These are phyloP conservation scores for Colletotrichum euphorbiae DNA, from an alignment of 2,329 filamentous ascomycete genomes.

Conservation along the genomic window DNA sequence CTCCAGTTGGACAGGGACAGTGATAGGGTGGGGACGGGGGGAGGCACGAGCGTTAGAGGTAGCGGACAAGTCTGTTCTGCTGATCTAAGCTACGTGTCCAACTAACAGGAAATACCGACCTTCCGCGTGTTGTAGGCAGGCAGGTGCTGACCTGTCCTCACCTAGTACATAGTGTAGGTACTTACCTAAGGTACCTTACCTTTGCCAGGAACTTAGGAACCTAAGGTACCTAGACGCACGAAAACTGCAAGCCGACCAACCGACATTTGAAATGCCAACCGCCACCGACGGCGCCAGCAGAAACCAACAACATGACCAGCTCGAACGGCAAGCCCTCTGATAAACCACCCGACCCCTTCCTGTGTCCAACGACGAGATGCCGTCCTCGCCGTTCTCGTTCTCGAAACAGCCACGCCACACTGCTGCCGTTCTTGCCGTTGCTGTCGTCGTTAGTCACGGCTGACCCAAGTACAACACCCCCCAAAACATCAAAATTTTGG, in stretches of 20 bases:
- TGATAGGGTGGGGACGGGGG: too few relatives aligned
- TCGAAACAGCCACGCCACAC: conserved; percentile 24
- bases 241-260: neutral
- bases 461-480: neutral
- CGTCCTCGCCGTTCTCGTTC: conserved; percentile 12
- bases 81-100: neutral
- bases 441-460: conserved; percentile 24
- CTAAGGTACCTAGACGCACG: too few relatives aligned
- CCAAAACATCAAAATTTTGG: neutral
- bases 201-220: too few relatives aligned
- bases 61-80: too few relatives aligned
- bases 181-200: too few relatives aligned
- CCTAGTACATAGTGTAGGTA: too few relatives aligned
- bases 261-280: conserved; percentile 1
- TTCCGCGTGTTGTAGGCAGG: neutral
- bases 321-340: conserved; percentile 19
- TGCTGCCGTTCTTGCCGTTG: conserved; percentile 30
- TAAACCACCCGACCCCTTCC: neutral
- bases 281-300: neutral
- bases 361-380: neutral
- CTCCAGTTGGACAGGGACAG: too few relatives aligned
- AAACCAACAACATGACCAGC: conserved; percentile 19
- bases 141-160: neutral
- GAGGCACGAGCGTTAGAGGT: too few relatives aligned
- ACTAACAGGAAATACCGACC: conserved; percentile 1